These are phyloP conservation scores for Silene conica DNA, from an alignment of 148 eudicot genomes.

Conservation along the genomic window DNA sequence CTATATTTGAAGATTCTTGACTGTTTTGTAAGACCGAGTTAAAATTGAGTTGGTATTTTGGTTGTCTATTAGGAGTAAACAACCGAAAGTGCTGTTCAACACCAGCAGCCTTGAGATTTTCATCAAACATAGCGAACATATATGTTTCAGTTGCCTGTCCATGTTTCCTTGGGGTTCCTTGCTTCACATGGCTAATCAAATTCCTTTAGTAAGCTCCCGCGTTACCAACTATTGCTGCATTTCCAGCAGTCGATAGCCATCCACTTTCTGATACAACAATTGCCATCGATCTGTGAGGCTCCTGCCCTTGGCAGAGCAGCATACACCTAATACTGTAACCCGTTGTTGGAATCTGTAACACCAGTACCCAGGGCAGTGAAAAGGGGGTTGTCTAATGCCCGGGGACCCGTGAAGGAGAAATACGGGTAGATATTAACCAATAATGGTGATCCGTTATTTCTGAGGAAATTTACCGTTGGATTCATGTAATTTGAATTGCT, in stretches of 20 bases:
- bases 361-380: conserved; percentile 35
- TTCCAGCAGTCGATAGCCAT: conserved; percentile 12
- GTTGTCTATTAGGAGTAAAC: conserved; percentile 29
- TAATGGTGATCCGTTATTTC: conserved; percentile 28
- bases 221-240: conserved; percentile 14
- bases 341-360: conserved; percentile 28
- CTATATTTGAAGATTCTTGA: background rate
- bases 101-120: conserved; percentile 27
- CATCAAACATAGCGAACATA: conserved; percentile 39
- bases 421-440: conserved; percentile 48
- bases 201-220: conserved; percentile 29
- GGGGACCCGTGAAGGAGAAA: conserved; percentile 22
- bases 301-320: conserved; percentile 39
- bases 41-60: conserved; percentile 31
- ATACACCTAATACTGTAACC: conserved; percentile 34
- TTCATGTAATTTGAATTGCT: conserved; percentile 15
- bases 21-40: background rate
- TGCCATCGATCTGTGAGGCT: conserved; percentile 20
- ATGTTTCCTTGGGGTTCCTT: conserved; percentile 26
- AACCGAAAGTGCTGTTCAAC: conserved; percentile 39
- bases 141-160: conserved; percentile 19
- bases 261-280: conserved; percentile 33
- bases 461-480: conserved; percentile 39
- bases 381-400: conserved; percentile 31
- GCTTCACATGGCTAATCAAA: conserved; percentile 24